Base-by-base conservation (phyloP, 257 asterid species). In the Gentiana straminea region DNA sequence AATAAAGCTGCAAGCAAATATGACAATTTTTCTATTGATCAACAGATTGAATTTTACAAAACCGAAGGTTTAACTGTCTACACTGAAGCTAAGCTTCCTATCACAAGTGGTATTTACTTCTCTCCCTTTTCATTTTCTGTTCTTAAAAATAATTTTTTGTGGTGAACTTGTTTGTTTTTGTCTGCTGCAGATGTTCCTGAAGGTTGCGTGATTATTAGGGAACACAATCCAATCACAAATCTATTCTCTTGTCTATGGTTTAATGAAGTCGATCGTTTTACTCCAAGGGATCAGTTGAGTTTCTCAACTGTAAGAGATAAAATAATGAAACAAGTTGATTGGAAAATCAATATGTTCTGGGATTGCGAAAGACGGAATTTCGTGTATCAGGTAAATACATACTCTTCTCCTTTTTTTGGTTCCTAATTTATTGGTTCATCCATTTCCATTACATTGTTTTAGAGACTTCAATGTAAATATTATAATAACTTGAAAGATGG, bases 231-330 rank as follows among this genome's bases (percentile, higher is more conserved):
- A 49, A 82, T 92, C 61, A 81, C 99, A 47, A 86, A 92, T 77
- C 94, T 92, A 53, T 89, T 92, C 68, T 73, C 91, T 72, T 88
- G 99, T 65, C 77, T 92, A 15, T 88, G 99, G 99, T 92, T 92
- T 78, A 92, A 83, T 62, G 97, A 92, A 79, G 97, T 92, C 62
- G 99, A 92, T 63, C 79, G 97, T 37, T 92, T 92, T 73, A 92
- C 99, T 56, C 70, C 99, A 45, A 72, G 95, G 73, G 99, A 92
- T 69, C 99, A 92, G 70, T 73, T 92, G 81, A 92, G 99, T 73
- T 88, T 92, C 76, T 75, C 99, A 69, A 88, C 90, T 10, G 97
- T 88, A 67, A 80, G 98, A 80, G 97, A 92, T 63, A 88, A 78
- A 79, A 56, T 92, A 11, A 65, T 68, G 51, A 75, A 89, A 62